phyloP scores from a whole-genome alignment of 2,329 filamentous ascomycete genomes.

The Cladosporium sp. region DNA sequence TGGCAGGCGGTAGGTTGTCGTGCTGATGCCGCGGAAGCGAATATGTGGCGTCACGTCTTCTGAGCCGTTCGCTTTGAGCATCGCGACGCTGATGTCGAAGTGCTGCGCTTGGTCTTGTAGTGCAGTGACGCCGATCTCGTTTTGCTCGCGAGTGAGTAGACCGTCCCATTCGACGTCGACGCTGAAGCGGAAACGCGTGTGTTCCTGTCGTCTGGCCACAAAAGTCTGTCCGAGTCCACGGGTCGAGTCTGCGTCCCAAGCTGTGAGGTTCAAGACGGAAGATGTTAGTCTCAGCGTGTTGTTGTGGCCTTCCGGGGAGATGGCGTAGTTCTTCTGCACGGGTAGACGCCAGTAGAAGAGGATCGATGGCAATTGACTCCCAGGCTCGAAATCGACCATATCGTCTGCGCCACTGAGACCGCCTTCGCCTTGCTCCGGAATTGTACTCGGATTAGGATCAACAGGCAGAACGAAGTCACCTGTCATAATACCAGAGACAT shows the following conservation, averaged over 20 bases:
- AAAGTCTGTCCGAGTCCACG: constrained; percentile 55
- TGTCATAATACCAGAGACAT: constrained; percentile 48
- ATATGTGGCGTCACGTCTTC: constrained; percentile 40
- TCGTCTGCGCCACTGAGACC: constrained; percentile 48
- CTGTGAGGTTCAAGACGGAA: constrained; percentile 57
- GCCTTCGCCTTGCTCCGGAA: constrained; percentile 41
- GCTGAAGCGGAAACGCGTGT: constrained; percentile 56
- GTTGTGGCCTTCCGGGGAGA: constrained; percentile 48
- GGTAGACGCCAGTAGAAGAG: constrained; percentile 61
- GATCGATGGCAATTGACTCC: constrained; percentile 52
- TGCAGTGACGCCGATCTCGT: constrained; percentile 33
- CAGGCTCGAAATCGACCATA: constrained; percentile 48
- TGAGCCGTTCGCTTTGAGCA: constrained; percentile 22
- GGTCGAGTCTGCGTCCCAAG: constrained; percentile 52
- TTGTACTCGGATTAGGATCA: constrained; percentile 43
- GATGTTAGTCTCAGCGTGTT: constrained; percentile 52
- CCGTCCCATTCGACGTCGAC: constrained; percentile 48
- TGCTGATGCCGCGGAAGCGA: constrained; percentile 46
- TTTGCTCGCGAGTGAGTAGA: constrained; percentile 49
- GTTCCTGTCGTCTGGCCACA: constrained; percentile 57
- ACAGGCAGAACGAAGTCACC: constrained; percentile 34
- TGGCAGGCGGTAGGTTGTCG: constrained; percentile 26
- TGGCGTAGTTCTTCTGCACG: constrained; percentile 44
- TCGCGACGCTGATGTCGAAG: constrained; percentile 46
- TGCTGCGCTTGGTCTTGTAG: constrained; percentile 53